Evolutionary conservation across 371 early-diverging fungal genomes (phyloP).

Genomic region (Apophysomyces variabilis): DNA sequence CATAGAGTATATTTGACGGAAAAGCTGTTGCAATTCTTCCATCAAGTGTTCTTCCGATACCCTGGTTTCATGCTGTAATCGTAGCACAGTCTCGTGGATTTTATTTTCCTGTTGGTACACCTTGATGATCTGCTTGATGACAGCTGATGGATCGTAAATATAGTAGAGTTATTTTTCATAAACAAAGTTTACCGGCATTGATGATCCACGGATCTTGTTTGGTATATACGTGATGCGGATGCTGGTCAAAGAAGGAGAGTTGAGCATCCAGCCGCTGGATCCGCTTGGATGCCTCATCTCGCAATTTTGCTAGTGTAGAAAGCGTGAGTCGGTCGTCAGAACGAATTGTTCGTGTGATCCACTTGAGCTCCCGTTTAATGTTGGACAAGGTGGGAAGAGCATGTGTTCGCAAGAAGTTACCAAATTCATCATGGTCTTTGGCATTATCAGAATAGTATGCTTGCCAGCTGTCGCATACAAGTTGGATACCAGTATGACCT

Average conservation of each 20-base stretch:
- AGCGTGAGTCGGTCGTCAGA: constrained; percentile 40
- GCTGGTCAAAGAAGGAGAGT: constrained; percentile 41
- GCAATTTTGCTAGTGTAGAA: constrained; percentile 29
- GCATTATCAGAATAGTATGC: constrained; percentile 24
- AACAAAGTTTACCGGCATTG: constrained; percentile 38
- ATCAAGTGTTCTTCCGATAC: constrained; percentile 38
- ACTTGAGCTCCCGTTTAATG: constrained; percentile 43
- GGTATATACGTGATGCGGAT: constrained; percentile 36
- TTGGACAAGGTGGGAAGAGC: constrained; percentile 35
- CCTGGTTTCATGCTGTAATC: constrained; percentile 41
- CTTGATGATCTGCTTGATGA: constrained; percentile 45
- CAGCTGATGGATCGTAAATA: constrained; percentile 21
- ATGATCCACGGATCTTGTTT: constrained; percentile 49
- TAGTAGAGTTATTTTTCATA: neutral
- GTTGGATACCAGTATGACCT: constrained; percentile 24
- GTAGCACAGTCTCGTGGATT: constrained; percentile 49
- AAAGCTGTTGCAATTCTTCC: constrained; percentile 36
- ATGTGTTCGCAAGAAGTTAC: constrained; percentile 31
- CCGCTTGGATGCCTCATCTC: constrained; percentile 31
- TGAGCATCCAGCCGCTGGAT: constrained; percentile 35
- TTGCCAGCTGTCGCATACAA: constrained; percentile 44
- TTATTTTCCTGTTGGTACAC: constrained; percentile 49
- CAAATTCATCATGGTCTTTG: constrained; percentile 36
- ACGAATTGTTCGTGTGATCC: constrained; percentile 42
- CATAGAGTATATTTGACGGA: constrained; percentile 33